Base-by-base conservation (phyloP, 164 flowering plant species). In the Buxus sempervirens region DNA sequence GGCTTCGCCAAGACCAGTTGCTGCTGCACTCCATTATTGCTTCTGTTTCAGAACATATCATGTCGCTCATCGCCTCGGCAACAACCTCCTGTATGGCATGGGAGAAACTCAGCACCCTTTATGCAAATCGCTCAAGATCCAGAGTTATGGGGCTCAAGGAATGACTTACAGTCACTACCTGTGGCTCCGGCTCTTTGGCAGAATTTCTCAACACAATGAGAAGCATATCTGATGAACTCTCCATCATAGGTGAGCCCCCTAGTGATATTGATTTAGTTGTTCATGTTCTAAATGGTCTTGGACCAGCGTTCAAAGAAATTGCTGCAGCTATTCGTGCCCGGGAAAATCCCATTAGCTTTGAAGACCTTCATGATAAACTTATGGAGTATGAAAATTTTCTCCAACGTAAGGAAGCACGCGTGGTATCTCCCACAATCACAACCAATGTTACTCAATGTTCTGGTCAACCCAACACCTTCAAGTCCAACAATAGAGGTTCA, bases 101-200 rank as follows among this genome's bases (percentile, higher is more conserved):
- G 74, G 22, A 20, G 16, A 49, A 41, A 27, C 65, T 64, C 13
- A 25, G 36, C 5, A 54, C 1, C 6, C 60, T 32, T 16, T 69
- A 69, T 69, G 73, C 77, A 0, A 64, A 24, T 14, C 62, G 61
- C 3, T 64, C 66, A 25, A 62, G 66, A 0, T 32, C 72, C 21
- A 25, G 57, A 0, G 58, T 60, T 8, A 68, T 60, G 63, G n/a
- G 62, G 9, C 70, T 57, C 4, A 57, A 45, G 38, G 62, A 66
- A 42, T 16, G 27, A 15, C 65, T 64, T 22, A 28, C 25, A 14
- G 24, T 18, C 24, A 24, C 42, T 19, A 51, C 57, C n/a, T 24
- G 58, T 64, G 67, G 58, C 42, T 25, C 38, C 15, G 8, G 38
- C n/a, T 22, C 67, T 64, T 24, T 64, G 15, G 15, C 1, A 51